These are phyloP conservation scores for Cucumis cinereus DNA, from an alignment of 306 rosid genomes.

Conservation along the genomic window DNA sequence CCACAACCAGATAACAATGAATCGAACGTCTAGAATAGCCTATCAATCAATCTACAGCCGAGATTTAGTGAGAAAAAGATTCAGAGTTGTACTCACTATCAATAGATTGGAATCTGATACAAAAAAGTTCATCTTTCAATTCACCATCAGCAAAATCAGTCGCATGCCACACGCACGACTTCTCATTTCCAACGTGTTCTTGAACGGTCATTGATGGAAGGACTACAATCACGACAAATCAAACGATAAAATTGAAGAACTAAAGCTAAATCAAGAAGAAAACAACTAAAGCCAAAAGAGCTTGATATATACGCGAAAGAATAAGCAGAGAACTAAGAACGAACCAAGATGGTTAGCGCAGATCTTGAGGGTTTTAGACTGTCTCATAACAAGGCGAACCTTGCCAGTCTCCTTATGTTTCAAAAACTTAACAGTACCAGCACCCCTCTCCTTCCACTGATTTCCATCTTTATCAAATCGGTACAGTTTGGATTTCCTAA, in stretches of 20 bases:
- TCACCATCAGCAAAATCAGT: slow-evolving; percentile 92
- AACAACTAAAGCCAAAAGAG: background rate
- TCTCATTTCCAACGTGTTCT: slow-evolving; percentile 94
- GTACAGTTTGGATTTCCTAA: slow-evolving; percentile 79
- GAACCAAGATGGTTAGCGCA: slow-evolving; percentile 80
- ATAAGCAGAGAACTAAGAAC: background rate
- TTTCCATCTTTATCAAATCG: slow-evolving; percentile 84
- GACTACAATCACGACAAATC: slow-evolving; percentile 29
- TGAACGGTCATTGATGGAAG: slow-evolving; percentile 60
- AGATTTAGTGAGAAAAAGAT: background rate
- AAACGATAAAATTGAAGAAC: slow-evolving; percentile 1
- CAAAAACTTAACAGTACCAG: slow-evolving; percentile 68
- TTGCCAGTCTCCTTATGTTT: slow-evolving; percentile 56
- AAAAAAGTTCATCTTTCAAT: slow-evolving; percentile 90
- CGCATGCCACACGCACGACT: slow-evolving; percentile 95
- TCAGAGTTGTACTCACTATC: slow-evolving; percentile 51
- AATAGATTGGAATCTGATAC: slow-evolving; percentile 86
- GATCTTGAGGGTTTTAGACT: slow-evolving; percentile 83
- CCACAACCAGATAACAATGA: background rate
- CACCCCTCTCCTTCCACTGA: slow-evolving; percentile 92
- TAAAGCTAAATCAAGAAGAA: background rate
- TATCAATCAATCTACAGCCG: background rate
- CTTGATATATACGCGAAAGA: background rate
- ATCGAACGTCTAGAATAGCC: background rate
- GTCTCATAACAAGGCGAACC: slow-evolving; percentile 82